phyloP scores from a whole-genome alignment of 2,329 filamentous ascomycete genomes.

The Arthrinium phaeospermum region DNA sequence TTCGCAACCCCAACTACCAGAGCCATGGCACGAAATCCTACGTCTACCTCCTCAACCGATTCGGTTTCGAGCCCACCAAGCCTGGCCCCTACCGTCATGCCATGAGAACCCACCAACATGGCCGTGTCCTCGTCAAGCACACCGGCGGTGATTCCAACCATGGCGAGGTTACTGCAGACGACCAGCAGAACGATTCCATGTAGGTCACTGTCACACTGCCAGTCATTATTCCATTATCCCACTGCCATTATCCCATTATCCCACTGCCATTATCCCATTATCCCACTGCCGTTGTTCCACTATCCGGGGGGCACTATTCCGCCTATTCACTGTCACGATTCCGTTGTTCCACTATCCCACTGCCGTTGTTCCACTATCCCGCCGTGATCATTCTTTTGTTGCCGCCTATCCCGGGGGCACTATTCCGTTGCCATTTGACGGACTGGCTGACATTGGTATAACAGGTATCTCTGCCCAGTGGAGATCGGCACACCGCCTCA shows the following conservation, averaged over 20 bases:
- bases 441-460: not conserved
- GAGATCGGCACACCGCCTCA: slow-evolving; percentile 70
- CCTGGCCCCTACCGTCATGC: slow-evolving; percentile 65
- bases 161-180: slow-evolving; percentile 63
- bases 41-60: slow-evolving; percentile 65
- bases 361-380: no score
- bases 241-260: no score
- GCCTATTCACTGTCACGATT: no score
- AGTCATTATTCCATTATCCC: not conserved
- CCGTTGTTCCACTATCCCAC: no score
- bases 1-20: slow-evolving; percentile 65
- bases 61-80: slow-evolving; percentile 65
- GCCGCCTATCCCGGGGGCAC: not conserved
- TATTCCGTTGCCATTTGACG: not conserved
- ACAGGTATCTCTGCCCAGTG: slow-evolving; percentile 65
- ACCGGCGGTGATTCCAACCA: slow-evolving; percentile 44
- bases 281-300: no score
- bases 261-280: no score
- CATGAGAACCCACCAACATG: slow-evolving; percentile 50
- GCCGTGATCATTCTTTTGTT: no score
- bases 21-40: slow-evolving; percentile 68
- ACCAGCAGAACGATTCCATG: slow-evolving; percentile 70
- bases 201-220: slow-evolving; percentile 25
- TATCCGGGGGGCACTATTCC: no score
- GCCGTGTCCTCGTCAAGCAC: slow-evolving; percentile 56